A percentile compares a stretch with the other conserved stretches of the same genome.
Conservation (phyloP, 371 early-diverging fungal genomes). For the Mortierella sp. region DNA sequence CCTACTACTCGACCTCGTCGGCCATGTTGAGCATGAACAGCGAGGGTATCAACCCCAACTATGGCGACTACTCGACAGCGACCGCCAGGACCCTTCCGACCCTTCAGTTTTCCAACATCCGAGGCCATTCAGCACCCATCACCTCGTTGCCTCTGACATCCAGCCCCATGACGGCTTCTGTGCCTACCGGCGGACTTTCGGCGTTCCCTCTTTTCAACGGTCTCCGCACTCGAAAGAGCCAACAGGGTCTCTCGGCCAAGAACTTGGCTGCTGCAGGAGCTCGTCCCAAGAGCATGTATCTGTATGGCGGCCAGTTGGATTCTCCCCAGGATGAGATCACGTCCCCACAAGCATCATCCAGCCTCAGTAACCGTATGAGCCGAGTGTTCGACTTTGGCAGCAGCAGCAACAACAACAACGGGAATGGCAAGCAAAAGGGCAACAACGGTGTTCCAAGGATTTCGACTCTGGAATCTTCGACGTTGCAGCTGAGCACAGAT, state of each 20-base stretch:
- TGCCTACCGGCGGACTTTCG: conserved; percentile 25
- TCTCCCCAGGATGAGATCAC: neutral
- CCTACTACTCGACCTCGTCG: conserved; percentile 2
- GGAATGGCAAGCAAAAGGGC: conserved; percentile 8
- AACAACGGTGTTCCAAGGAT: conserved; percentile 5
- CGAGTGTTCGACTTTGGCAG: conserved; percentile 43
- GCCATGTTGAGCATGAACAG: conserved; percentile 33
- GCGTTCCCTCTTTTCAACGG: conserved; percentile 49
- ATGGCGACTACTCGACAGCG: conserved; percentile 26
- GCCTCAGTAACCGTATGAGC: conserved; percentile 32
- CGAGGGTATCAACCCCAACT: conserved; percentile 51
- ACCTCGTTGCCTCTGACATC: conserved; percentile 23
- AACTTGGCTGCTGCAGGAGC: neutral
- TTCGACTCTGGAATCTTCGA: conserved; percentile 44
- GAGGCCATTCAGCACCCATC: conserved; percentile 16
- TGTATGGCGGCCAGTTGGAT: neutral
- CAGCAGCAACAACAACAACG: neutral
- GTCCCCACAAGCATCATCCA: conserved; percentile 1
- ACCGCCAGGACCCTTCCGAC: conserved; percentile 32
- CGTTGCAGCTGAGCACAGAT: conserved; percentile 38
- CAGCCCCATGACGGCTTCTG: conserved; percentile 32
- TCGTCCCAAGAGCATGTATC: conserved; percentile 45
- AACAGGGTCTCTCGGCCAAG: conserved; percentile 28
- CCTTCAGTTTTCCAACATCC: conserved; percentile 28
- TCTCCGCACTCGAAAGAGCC: conserved; percentile 48